Evolutionary conservation across 1,139 yeast genomes (phyloP).

Genomic region (Zygosaccharomyces pseudobailii): DNA sequence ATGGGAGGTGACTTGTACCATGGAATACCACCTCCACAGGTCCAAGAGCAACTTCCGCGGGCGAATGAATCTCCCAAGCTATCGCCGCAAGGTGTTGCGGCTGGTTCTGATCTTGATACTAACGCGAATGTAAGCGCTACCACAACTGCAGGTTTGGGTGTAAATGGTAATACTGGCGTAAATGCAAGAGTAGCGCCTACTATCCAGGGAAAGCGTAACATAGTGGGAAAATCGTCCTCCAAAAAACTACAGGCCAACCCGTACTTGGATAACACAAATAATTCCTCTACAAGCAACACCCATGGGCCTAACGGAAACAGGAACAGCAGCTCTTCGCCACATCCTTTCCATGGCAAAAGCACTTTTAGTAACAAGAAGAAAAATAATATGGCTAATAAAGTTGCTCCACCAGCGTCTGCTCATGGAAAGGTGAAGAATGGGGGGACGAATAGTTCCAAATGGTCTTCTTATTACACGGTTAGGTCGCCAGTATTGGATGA

Average conservation of each 20-base stretch:
- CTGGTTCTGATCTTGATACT: not conserved
- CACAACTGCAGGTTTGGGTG: too few species aligned
- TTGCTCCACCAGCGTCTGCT: constrained; percentile 4
- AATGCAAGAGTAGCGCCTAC: not conserved
- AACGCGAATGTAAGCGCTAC: not conserved
- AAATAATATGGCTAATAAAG: constrained; percentile 4
- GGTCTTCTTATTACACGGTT: not conserved
- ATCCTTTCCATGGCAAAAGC: not conserved
- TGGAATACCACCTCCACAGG: not conserved
- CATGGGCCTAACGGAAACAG: not conserved
- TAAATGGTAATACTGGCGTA: too few species aligned
- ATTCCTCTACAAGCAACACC: not conserved
- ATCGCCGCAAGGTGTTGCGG: not conserved
- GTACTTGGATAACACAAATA: constrained; percentile 11
- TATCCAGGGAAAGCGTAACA: not conserved
- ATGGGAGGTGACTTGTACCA: constrained; percentile 11
- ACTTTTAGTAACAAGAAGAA: constrained; percentile 4
- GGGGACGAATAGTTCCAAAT: constrained; percentile 1
- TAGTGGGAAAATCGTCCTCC: constrained; percentile 3
- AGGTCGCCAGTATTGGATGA: constrained; percentile 84
- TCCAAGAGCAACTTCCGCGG: not conserved
- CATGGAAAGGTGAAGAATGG: constrained; percentile 2
- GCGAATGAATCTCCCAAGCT: not conserved
- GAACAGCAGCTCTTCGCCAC: not conserved
- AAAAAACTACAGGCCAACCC: constrained; percentile 15